Evolutionary conservation across 257 asterid species (phyloP).

Genomic region (Rhazya stricta): DNA sequence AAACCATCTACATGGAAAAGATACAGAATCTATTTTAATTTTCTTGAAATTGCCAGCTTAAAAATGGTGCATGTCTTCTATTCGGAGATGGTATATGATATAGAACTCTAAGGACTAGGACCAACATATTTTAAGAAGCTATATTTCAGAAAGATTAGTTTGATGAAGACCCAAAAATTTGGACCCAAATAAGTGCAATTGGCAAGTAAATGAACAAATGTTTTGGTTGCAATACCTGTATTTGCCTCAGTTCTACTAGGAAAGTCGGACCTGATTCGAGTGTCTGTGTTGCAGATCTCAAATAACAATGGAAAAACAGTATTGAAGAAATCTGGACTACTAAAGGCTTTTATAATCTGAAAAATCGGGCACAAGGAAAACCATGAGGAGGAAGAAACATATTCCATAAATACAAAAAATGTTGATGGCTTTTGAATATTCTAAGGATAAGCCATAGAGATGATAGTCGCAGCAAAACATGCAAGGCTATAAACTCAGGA

Average conservation of each 20-base stretch:
- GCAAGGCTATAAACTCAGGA: background rate
- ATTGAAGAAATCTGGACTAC: slow-evolving; percentile 65
- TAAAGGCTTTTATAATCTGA: slow-evolving; percentile 76
- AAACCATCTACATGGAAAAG: background rate
- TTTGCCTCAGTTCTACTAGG: slow-evolving; percentile 37
- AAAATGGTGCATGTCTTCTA: background rate
- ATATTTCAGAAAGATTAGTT: background rate
- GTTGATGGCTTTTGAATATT: background rate
- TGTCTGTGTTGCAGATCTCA: slow-evolving; percentile 61
- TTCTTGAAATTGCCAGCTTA: background rate
- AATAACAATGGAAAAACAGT: slow-evolving; percentile 55
- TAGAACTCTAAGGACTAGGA: background rate
- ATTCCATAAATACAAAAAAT: background rate
- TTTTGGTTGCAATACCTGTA: slow-evolving; percentile 44
- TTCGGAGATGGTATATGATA: background rate
- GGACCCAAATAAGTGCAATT: background rate
- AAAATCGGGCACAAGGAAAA: slow-evolving; percentile 23
- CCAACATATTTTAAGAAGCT: background rate
- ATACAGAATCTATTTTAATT: background rate
- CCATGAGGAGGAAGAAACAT: slow-evolving; percentile 19
- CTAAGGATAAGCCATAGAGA: background rate
- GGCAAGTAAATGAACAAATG: background rate
- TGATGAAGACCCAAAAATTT: background rate
- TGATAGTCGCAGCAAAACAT: background rate
- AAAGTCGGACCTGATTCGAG: slow-evolving; percentile 32